Evolutionary conservation across 2,329 filamentous ascomycete species (phyloP), one percentile per base, ranked within the genome.

Genomic region (Bipolaris bicolor): DNA sequence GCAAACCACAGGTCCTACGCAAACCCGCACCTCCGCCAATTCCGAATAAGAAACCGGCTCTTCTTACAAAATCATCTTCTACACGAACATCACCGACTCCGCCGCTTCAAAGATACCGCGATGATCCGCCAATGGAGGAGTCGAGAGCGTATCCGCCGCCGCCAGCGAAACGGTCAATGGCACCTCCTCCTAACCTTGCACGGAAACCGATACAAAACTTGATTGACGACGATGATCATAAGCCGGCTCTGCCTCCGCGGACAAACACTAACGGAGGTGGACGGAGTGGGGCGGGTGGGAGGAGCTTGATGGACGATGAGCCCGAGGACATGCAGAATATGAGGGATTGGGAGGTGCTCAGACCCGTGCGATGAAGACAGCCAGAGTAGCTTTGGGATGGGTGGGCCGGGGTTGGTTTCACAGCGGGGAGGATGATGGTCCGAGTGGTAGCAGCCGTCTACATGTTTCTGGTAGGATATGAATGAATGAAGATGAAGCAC

Each of bases 281-380:
- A 29, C 51, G 61, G 9, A 46, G 50, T 5, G 56, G 36, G 49
- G 44, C 44, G 15, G 66, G 59, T 33, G 69, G 65, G 52, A 70
- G 60, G 52, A 72, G 58, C 56, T 50, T 77, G 55, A 57, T 78
- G 65, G 76, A 78, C 48, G 74, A 77, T 33, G 72, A 70, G 47
- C 62, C 61, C 5, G 73, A 73, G 29, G 73, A 72, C 13, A 52
- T 76, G 63, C 66, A 69, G 41, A 65, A 61, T 33, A 65, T 77
- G 66, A 70, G 55, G 58, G 73, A 72, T 36, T 78, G 76, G 76
- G 76, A 78, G 61, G 76, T 77, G 26, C 58, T 78, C 49, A 70
- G 63, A 52, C 76, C 76, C 20, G 41, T 36, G 16, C 41, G 56
- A 31, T 58, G 29, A 58, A 34, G 9, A 5, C 22, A 37, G 41